Evolutionary conservation across 805 yeast genomes (phyloP).

Genomic region (Kazachstania kunashirensis): DNA sequence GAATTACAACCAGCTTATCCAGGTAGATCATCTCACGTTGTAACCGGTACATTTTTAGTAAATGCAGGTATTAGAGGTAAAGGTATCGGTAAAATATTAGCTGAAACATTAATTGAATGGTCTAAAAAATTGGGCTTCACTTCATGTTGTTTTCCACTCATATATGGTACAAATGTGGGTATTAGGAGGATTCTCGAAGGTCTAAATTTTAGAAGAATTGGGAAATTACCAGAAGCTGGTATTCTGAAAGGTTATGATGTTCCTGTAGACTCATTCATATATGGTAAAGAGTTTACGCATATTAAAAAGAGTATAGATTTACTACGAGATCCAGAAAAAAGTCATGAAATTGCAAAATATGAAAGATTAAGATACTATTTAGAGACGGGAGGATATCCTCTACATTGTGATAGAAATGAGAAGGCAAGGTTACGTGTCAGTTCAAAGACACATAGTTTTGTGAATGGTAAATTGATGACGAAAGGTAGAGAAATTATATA

Average conservation of each 20-base stretch:
- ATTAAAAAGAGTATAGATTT: constrained; percentile 26
- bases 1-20: constrained; percentile 82
- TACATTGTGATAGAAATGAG: constrained; percentile 69
- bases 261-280: constrained; percentile 80
- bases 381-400: constrained; percentile 80
- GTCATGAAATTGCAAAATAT: constrained; percentile 38
- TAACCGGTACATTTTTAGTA: constrained; percentile 79
- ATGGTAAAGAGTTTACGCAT: constrained; percentile 68
- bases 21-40: constrained; percentile 87
- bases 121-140: constrained; percentile 83
- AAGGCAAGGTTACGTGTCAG: constrained; percentile 70
- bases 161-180: constrained; percentile 80
- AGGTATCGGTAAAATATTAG: constrained; percentile 80
- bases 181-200: constrained; percentile 73
- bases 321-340: constrained; percentile 21
- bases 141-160: constrained; percentile 71
- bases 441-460: constrained; percentile 65
- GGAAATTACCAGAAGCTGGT: constrained; percentile 80
- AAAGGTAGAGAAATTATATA: constrained; percentile 78
- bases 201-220: constrained; percentile 66
- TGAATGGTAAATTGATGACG: constrained; percentile 63
- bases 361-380: constrained; percentile 71
- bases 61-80: constrained; percentile 88
- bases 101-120: constrained; percentile 83
- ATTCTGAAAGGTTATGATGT: constrained; percentile 73